A percentile compares a stretch with the other conserved stretches of the same genome.
These are phyloP conservation scores for Mycothermus thermophilus DNA, from an alignment of 495 filamentous ascomycete species.

Conservation along the genomic window DNA sequence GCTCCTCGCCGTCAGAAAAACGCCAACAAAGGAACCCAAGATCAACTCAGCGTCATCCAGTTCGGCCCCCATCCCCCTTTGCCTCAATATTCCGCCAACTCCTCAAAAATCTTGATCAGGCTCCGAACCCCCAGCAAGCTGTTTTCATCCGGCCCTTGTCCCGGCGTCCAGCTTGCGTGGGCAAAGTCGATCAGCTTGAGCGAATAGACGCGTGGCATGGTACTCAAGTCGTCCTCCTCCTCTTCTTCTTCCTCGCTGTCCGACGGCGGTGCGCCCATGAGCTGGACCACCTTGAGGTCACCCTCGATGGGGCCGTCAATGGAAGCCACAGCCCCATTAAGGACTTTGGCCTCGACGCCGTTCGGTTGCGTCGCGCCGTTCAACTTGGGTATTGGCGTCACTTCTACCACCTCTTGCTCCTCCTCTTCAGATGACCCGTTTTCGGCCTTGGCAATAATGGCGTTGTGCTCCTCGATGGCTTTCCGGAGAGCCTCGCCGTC, in stretches of 20 bases:
- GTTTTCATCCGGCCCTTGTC: conserved; percentile 81
- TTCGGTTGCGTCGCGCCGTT: no score
- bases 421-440: background rate
- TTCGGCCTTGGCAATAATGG: conserved; percentile 12
- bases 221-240: conserved; percentile 51
- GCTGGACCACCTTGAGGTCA: conserved; percentile 13
- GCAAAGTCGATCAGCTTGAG: conserved; percentile 95
- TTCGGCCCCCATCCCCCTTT: background rate
- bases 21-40: background rate
- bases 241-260: conserved; percentile 47
- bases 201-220: conserved; percentile 58
- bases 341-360: conserved; percentile 19
- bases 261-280: conserved; percentile 15
- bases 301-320: conserved; percentile 8
- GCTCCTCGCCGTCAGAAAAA: background rate
- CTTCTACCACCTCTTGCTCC: conserved; percentile 2
- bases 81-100: conserved; percentile 32
- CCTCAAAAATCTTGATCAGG: conserved; percentile 53
- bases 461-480: conserved; percentile 50
- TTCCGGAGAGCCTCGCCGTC: conserved; percentile 53
- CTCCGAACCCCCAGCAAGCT: conserved; percentile 60
- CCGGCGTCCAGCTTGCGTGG: conserved; percentile 77
- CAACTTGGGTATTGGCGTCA: no score
- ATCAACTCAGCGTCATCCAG: no score
- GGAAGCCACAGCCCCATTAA: background rate